phyloP scores from a whole-genome alignment of 2,329 filamentous ascomycete species.

The Cadophora gregata region DNA sequence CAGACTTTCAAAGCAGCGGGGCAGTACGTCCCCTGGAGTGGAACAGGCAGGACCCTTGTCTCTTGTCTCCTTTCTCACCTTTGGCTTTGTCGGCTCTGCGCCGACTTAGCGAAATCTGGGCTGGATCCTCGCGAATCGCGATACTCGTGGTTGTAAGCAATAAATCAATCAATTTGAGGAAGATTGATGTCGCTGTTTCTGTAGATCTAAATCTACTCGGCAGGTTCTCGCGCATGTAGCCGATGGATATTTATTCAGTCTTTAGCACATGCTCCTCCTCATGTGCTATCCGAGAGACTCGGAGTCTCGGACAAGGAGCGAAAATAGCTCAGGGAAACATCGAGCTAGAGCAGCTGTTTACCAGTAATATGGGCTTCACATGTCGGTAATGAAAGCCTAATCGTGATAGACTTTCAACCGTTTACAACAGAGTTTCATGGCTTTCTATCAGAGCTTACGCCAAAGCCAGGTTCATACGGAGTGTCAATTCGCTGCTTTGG shows the following conservation, averaged over 20 bases:
- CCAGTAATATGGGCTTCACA: not conserved
- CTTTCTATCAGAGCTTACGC: constrained; percentile 1
- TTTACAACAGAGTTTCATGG: not conserved
- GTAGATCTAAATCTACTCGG: constrained; percentile 1
- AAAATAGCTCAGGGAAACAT: too few relatives aligned
- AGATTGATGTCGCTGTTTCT: not conserved
- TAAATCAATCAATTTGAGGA: not conserved
- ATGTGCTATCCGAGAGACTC: too few relatives aligned
- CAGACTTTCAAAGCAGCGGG: not conserved
- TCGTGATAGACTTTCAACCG: not conserved
- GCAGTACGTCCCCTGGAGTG: not conserved
- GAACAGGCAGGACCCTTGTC: not conserved
- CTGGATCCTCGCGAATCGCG: not conserved
- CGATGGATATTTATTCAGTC: too few relatives aligned
- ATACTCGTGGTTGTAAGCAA: not conserved
- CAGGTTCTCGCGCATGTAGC: too few relatives aligned
- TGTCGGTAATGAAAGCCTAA: not conserved
- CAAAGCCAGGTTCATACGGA: not conserved
- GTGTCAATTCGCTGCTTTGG: not conserved
- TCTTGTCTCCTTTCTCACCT: not conserved
- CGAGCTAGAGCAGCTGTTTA: not conserved
- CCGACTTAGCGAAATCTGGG: not conserved
- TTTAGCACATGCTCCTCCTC: too few relatives aligned
- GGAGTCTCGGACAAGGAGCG: too few relatives aligned
- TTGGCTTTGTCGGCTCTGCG: not conserved